Conservation (phyloP, 495 filamentous ascomycete genomes). For the Xylaria sp. region DNA sequence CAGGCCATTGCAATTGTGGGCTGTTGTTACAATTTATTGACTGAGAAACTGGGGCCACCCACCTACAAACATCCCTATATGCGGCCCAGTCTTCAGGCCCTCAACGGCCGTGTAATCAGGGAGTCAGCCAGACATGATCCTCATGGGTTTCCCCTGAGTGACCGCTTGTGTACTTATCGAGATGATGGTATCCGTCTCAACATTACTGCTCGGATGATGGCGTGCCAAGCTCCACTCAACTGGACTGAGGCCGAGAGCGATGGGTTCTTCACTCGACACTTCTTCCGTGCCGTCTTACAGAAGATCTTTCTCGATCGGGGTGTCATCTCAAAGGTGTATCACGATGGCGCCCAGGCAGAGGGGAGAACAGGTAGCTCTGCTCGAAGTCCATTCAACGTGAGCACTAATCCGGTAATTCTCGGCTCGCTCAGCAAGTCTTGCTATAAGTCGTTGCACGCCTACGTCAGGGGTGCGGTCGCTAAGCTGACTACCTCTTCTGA, state of each 20-base stretch:
- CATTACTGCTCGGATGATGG: constrained; percentile 97
- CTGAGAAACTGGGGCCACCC: constrained; percentile 84
- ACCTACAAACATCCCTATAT: constrained; percentile 77
- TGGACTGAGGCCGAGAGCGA: constrained; percentile 85
- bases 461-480: constrained; percentile 77
- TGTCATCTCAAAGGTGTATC: constrained; percentile 67
- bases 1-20: constrained; percentile 91
- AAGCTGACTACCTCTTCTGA: constrained; percentile 72
- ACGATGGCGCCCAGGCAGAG: constrained; percentile 44
- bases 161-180: constrained; percentile 67
- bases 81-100: constrained; percentile 67
- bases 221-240: constrained; percentile 90
- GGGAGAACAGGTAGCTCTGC: constrained; percentile 46
- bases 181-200: constrained; percentile 79
- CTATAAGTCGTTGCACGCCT: constrained; percentile 76
- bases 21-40: constrained; percentile 97
- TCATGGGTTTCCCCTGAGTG: constrained; percentile 92
- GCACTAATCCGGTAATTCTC: constrained; percentile 79
- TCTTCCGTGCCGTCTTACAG: constrained; percentile 90
- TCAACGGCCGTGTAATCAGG: constrained; percentile 54
- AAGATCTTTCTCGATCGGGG: constrained; percentile 84
- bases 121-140: constrained; percentile 73
- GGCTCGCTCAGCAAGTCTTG: constrained; percentile 82
- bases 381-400: constrained; percentile 56
- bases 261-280: constrained; percentile 89